Evolutionary conservation across 1,284 basidiomycete genomes (phyloP).

Genomic region (Leccinum proximum): DNA sequence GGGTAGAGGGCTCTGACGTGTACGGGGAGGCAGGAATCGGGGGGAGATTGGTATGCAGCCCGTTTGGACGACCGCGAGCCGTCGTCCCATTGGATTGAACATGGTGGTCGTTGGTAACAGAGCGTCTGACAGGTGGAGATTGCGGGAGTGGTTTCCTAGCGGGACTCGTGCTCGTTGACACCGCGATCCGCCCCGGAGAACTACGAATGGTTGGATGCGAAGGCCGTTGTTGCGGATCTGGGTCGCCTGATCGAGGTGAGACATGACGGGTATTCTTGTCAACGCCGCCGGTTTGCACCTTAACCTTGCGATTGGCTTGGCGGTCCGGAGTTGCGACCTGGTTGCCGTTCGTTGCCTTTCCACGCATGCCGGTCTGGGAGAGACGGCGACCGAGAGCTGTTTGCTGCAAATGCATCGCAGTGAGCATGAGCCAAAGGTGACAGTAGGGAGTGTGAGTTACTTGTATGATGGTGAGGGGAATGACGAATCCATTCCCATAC

Average conservation of each 20-base stretch:
- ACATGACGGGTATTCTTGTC: constrained; percentile 31
- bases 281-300: constrained; percentile 33
- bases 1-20: constrained; percentile 35
- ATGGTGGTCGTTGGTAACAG: constrained; percentile 31
- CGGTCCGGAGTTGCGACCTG: constrained; percentile 18
- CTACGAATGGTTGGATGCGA: constrained; percentile 29
- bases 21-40: constrained; percentile 36
- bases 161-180: constrained; percentile 20
- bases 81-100: constrained; percentile 24
- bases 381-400: constrained; percentile 72
- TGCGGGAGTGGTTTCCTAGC: constrained; percentile 21
- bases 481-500: constrained; percentile 90
- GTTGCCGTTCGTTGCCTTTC: constrained; percentile 7
- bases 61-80: constrained; percentile 25
- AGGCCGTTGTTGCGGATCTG: constrained; percentile 23
- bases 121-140: constrained; percentile 29
- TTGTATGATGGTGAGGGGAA: constrained; percentile 88
- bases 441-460: constrained; percentile 31
- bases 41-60: constrained; percentile 30
- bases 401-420: constrained; percentile 43
- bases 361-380: constrained; percentile 37
- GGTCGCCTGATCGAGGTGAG: constrained; percentile 23
- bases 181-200: constrained; percentile 30
- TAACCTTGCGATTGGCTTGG: constrained; percentile 35
- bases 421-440: constrained; percentile 13